These are phyloP conservation scores for Arabidopsis hybrid DNA, from an alignment of 441 rosid genomes.

Conservation along the genomic window DNA sequence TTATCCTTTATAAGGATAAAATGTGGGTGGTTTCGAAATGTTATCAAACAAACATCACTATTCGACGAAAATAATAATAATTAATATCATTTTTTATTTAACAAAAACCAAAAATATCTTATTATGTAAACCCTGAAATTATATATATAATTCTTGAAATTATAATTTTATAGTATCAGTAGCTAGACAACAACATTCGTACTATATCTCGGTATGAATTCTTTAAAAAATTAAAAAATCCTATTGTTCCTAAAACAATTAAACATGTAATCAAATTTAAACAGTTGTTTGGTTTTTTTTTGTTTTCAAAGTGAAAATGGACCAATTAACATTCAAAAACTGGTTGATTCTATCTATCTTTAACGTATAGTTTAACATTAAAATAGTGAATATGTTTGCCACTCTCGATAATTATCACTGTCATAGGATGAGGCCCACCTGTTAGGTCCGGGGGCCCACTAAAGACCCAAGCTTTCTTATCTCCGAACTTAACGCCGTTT, in stretches of 20 bases:
- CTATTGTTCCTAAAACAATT: too few species aligned
- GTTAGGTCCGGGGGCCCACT: constrained; percentile 24
- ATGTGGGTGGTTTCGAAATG: constrained; percentile 32
- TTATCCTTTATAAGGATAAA: constrained; percentile 36
- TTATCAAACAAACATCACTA: constrained; percentile 12
- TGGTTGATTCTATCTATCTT: constrained; percentile 20
- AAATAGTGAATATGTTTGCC: constrained; percentile 4
- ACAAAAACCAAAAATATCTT: background rate
- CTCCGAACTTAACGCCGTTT: constrained; percentile 39
- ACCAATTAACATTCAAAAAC: constrained; percentile 13
- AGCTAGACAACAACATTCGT: background rate
- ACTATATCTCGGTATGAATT: too few species aligned
- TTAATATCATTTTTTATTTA: background rate
- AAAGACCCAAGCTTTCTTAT: constrained; percentile 24
- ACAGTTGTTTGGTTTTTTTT: background rate
- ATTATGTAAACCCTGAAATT: background rate
- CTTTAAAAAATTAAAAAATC: background rate
- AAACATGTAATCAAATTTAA: background rate
- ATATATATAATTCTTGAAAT: too few species aligned
- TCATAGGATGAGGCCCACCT: constrained; percentile 9
- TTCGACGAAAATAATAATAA: background rate
- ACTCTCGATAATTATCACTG: constrained; percentile 31
- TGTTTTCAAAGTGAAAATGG: background rate
- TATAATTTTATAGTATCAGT: background rate
- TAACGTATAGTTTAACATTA: constrained; percentile 11